Evolutionary conservation across 768 basidiomycete genomes (phyloP).

Genomic region (Pleurotus platypus): DNA sequence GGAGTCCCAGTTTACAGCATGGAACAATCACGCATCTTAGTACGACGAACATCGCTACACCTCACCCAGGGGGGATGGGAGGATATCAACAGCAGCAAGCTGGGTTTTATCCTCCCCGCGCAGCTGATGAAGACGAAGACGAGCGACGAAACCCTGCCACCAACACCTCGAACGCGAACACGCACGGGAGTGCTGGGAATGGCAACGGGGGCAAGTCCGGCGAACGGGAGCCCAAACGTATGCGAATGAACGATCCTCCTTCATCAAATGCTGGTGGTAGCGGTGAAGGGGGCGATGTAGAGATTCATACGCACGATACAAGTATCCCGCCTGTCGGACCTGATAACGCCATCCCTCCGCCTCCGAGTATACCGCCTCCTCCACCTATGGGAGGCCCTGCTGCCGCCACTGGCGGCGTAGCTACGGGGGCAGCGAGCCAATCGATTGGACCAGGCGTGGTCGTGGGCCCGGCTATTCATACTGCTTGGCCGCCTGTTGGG

Average conservation of each 20-base stretch:
- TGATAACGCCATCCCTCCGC: not conserved
- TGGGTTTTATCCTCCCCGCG: no score
- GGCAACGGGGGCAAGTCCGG: constrained; percentile 8
- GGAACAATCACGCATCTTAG: no score
- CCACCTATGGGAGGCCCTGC: not conserved
- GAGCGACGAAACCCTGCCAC: no score
- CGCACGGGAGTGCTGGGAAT: not conserved
- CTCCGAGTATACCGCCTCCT: constrained; percentile 4
- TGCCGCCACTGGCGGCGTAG: not conserved
- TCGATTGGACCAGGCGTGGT: constrained; percentile 2
- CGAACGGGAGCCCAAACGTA: constrained; percentile 32
- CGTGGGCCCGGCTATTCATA: constrained; percentile 2
- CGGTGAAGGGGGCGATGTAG: constrained; percentile 12
- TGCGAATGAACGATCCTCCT: constrained; percentile 27
- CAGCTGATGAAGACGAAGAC: no score
- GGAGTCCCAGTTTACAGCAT: constrained; percentile 9
- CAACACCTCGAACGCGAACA: not conserved
- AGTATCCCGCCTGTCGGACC: constrained; percentile 11
- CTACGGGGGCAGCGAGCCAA: not conserved
- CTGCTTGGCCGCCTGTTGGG: constrained; percentile 4
- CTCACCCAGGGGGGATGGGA: no score
- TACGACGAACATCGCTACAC: no score
- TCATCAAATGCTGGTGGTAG: no score
- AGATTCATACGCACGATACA: constrained; percentile 18
- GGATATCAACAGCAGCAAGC: no score